Conservation (phyloP, 2,329 filamentous ascomycete species). For the Apiospora pterosperma region DNA sequence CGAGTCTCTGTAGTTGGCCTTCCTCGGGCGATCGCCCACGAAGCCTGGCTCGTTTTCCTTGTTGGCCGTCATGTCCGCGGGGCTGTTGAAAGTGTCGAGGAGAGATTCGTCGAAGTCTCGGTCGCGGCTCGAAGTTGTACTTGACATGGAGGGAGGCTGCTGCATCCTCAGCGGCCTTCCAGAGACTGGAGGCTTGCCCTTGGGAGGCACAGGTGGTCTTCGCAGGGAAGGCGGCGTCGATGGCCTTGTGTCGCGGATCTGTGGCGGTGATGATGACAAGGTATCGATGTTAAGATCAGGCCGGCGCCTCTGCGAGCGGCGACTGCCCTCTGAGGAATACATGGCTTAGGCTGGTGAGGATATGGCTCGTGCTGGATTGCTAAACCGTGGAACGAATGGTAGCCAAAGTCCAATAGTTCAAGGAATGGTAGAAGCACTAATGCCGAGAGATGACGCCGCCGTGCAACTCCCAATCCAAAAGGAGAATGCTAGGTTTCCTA, state of each 20-base stretch:
- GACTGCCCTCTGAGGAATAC: conserved; percentile 21
- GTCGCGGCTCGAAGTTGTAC: conserved; percentile 13
- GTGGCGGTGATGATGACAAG: conserved; percentile 15
- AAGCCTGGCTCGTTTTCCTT: conserved; percentile 27
- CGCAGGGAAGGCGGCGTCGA: conserved; percentile 27
- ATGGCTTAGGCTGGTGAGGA: background rate
- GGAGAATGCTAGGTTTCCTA: background rate
- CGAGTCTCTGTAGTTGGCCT: conserved; percentile 47
- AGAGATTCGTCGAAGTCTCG: conserved; percentile 26
- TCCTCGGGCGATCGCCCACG: background rate
- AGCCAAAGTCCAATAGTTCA: background rate
- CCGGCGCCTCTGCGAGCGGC: conserved; percentile 26
- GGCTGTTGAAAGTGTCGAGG: conserved; percentile 23
- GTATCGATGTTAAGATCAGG: conserved; percentile 36
- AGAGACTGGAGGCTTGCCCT: conserved; percentile 30
- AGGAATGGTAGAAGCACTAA: background rate
- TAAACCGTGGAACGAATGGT: background rate
- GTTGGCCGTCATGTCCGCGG: conserved; percentile 14
- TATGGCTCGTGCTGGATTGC: background rate
- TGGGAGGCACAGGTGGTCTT: conserved; percentile 22
- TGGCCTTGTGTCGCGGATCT: conserved; percentile 15
- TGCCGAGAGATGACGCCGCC: background rate
- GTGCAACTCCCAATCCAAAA: background rate
- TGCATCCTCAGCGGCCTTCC: conserved; percentile 28
- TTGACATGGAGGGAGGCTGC: conserved; percentile 15